Base-by-base conservation (phyloP, 225 moss, liverwort and hornwort species). In the Marchantia polymorpha region DNA sequence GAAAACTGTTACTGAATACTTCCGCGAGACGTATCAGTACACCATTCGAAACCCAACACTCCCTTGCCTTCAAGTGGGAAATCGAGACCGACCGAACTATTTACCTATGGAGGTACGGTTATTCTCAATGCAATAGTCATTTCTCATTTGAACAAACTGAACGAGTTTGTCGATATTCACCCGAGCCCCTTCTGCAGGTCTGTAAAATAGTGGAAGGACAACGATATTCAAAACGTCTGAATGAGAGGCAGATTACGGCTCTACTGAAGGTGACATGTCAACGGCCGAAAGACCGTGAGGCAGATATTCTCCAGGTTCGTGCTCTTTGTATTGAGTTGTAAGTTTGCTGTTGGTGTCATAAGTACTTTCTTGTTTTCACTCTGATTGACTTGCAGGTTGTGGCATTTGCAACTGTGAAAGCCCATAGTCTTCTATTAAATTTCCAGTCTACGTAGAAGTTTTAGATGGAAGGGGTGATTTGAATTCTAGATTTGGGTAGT, bases 191-290 rank as follows among this genome's bases (percentile, higher is more conserved):
- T 12, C 1, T 59, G 1, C 78, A 86, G 82, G 83, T 85, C 0
- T 99, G 97, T 81, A 99, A 93, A 80, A 99, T 99, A 17, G 93
- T 99, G 0, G 94, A 94, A 58, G 97, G 97, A 0, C 97, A 99
- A 83, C 83, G 97, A 0, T 99, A 93, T 58, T 94, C 97, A 0
- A 94, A 92, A 72, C 85, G 97, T 10, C 73, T 94, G 0, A 94
- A 92, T 17, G 97, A 93, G 74, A 89, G 94, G 6, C 93, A 95
- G 67, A 95, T 94, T 10, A 99, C 95, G 0, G 94, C 94, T 0
- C 82, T 99, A 0, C 74, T 99, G 15, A 93, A 90, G 78, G 94
- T 99, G 1, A 99, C 97, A 0, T 99, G 94, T 49, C 97, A 99
- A 72, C 83, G 95, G 17, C 97, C 97, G 0, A 89, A 85, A 58